Percentiles rank a stretch among this genome's conserved stretches.
Conservation (phyloP, 306 rosid species). For the Hippophae tibetana region DNA sequence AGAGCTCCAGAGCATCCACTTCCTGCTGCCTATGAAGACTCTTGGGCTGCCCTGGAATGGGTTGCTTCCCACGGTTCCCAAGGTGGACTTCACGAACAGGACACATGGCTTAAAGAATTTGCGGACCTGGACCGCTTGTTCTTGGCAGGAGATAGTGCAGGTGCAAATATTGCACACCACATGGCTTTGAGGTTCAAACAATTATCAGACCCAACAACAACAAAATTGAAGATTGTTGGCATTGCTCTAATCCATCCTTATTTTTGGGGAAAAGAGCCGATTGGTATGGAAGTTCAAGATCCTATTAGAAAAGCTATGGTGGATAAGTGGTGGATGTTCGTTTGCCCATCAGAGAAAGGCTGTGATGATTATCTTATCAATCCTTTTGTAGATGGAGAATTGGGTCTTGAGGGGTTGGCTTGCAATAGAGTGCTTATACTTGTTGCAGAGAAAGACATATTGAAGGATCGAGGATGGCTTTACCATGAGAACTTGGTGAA, state of each 20-base stretch:
- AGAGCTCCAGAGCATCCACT: constrained; percentile 76
- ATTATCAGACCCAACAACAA: constrained; percentile 1
- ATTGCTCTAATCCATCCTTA: constrained; percentile 57
- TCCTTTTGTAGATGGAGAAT: constrained; percentile 67
- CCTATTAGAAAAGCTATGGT: constrained; percentile 42
- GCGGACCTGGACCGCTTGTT: constrained; percentile 43
- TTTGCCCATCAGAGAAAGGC: constrained; percentile 61
- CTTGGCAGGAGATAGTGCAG: constrained; percentile 76
- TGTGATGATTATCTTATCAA: constrained; percentile 57
- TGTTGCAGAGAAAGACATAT: constrained; percentile 57
- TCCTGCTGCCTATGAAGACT: constrained; percentile 56
- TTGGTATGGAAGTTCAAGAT: constrained; percentile 51
- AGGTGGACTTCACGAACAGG: constrained; percentile 14
- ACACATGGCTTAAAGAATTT: constrained; percentile 40
- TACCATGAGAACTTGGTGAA: constrained; percentile 42
- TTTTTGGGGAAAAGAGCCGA: constrained; percentile 66
- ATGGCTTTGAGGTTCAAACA: constrained; percentile 25
- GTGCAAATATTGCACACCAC: constrained; percentile 68
- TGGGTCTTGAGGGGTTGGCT: constrained; percentile 32
- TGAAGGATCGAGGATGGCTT: constrained; percentile 67
- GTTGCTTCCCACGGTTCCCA: constrained; percentile 20
- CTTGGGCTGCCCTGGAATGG: constrained; percentile 68
- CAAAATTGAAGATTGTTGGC: constrained; percentile 35
- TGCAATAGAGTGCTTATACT: constrained; percentile 39
- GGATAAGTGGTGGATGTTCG: constrained; percentile 76